Evolutionary conservation across 164 flowering plant species (phyloP).

Genomic region (Dillenia turbinata): DNA sequence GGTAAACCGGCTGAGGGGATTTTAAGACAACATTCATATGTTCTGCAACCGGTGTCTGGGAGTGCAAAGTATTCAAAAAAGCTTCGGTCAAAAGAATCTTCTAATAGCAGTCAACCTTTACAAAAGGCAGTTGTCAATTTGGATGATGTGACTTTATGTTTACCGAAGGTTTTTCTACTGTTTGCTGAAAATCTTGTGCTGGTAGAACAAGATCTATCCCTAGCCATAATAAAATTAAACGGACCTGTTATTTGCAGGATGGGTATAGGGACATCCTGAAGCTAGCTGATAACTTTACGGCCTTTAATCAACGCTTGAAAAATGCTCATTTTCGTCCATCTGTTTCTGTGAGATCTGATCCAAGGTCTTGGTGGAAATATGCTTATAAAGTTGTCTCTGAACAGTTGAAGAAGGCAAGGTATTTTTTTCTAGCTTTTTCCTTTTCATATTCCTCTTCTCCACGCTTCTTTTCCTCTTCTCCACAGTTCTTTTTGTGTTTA

Average conservation of each 20-base stretch:
- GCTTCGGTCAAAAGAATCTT: conserved; percentile 40
- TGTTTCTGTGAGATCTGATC: conserved; percentile 64
- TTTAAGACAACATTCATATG: conserved; percentile 49
- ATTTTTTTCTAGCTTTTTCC: neutral
- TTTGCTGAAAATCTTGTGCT: neutral
- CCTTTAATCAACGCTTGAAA: conserved; percentile 80
- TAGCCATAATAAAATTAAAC: no score
- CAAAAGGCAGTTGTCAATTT: conserved; percentile 79
- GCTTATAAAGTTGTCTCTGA: conserved; percentile 73
- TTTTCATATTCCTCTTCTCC: neutral
- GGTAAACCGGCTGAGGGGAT: conserved; percentile 40
- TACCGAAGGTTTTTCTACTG: conserved; percentile 62
- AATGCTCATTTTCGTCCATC: conserved; percentile 91
- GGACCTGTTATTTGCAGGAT: conserved; percentile 40
- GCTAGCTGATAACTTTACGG: conserved; percentile 86
- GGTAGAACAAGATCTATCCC: no score
- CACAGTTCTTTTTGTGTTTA: neutral
- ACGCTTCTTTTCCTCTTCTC: neutral
- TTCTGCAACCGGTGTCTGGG: conserved; percentile 91
- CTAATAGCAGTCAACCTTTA: conserved; percentile 44
- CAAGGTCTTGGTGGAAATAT: conserved; percentile 93
- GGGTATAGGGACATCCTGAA: conserved; percentile 81
- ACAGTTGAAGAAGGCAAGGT: conserved; percentile 87
- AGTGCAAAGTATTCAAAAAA: conserved; percentile 75
- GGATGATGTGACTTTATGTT: conserved; percentile 93